phyloP scores from a whole-genome alignment of 139 green algal species.

The Chlorella sp. region DNA sequence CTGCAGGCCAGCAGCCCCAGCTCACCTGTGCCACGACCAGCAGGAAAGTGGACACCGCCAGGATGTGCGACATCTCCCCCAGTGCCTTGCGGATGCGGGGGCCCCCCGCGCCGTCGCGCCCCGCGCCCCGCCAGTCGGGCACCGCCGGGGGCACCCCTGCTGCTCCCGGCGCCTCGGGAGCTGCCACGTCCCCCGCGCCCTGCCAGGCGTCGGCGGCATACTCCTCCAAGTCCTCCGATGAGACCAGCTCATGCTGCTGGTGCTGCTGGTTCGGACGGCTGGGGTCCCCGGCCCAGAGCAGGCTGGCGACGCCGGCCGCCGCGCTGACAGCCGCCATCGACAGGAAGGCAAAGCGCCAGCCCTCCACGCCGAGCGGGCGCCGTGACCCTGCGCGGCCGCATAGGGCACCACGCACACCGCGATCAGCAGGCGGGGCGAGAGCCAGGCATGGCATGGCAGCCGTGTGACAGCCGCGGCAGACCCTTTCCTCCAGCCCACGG shows the following conservation, averaged over 20 bases:
- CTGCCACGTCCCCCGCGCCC: background rate
- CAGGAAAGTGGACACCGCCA: constrained; percentile 71
- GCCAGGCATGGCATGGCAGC: background rate
- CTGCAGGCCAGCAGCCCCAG: constrained; percentile 21
- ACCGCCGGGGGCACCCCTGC: background rate
- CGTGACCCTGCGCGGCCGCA: background rate
- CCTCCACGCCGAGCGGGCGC: constrained; percentile 49
- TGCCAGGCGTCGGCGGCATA: too few species aligned
- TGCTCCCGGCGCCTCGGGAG: too few species aligned
- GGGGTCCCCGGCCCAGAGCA: constrained; percentile 36
- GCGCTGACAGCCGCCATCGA: constrained; percentile 51
- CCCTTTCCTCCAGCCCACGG: background rate
- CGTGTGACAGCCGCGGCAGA: background rate
- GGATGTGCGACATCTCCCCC: background rate
- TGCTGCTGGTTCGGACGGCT: background rate
- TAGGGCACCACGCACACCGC: too few species aligned
- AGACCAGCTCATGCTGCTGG: constrained; percentile 2
- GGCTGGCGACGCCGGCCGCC: constrained; percentile 40
- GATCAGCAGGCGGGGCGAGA: too few species aligned
- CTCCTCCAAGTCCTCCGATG: too few species aligned
- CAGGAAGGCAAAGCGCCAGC: constrained; percentile 72
- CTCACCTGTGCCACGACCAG: constrained; percentile 63
- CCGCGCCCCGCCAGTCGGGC: background rate
- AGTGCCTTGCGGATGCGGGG: too few species aligned
- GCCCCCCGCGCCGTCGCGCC: too few species aligned